Percentiles rank a stretch among this genome's conserved stretches.
These are phyloP conservation scores for Daldinia sp. DNA, from an alignment of 2,329 filamentous ascomycete genomes.

Conservation along the genomic window DNA sequence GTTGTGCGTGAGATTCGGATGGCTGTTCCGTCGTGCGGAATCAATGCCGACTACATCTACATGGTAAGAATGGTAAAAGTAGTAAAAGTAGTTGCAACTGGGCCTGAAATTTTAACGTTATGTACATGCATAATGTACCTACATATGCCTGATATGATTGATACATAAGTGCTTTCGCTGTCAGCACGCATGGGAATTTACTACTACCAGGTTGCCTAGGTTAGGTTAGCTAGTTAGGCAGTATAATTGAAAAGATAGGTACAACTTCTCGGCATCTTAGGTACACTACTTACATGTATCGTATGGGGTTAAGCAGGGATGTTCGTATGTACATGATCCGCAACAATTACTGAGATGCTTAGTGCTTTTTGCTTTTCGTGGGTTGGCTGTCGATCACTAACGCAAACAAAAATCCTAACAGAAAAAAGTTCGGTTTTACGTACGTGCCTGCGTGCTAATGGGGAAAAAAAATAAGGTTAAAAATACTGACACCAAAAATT, in stretches of 20 bases:
- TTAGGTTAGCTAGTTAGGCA: neutral
- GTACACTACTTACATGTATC: neutral
- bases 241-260: neutral
- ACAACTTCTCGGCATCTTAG: neutral
- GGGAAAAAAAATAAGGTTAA: neutral
- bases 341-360: slow-evolving; percentile 6
- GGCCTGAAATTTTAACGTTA: neutral
- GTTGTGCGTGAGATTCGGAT: slow-evolving; percentile 6
- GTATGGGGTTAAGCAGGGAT: slow-evolving; percentile 6
- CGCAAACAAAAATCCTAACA: slow-evolving; percentile 11
- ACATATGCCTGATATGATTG: neutral
- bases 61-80: too few relatives aligned
- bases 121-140: slow-evolving; percentile 6
- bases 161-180: neutral
- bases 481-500: neutral
- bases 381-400: slow-evolving; percentile 4
- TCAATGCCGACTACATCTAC: slow-evolving; percentile 14
- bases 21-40: slow-evolving; percentile 22
- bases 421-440: slow-evolving; percentile 4
- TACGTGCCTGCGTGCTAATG: neutral
- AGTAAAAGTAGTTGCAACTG: neutral
- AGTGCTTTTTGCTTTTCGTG: slow-evolving; percentile 8
- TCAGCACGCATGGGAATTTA: neutral
- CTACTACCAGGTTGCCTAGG: neutral
- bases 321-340: slow-evolving; percentile 8